phyloP scores from a whole-genome alignment of 169 alveolate species.

The Cryptosporidium tyzzeri region DNA sequence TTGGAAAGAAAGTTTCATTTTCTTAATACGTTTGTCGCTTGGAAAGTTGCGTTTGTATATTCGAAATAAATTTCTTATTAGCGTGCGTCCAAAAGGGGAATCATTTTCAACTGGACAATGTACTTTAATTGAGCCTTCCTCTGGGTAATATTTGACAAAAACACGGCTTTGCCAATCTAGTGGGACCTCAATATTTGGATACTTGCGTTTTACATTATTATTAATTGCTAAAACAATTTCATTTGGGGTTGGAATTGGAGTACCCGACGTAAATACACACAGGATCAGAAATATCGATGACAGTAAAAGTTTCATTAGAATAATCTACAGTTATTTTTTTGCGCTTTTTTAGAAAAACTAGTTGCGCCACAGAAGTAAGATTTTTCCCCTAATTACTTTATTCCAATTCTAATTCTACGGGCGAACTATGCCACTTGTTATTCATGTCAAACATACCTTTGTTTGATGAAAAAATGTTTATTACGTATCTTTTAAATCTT shows the following conservation, averaged over 20 bases:
- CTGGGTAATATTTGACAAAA: conserved; percentile 42
- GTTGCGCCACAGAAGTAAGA: background rate
- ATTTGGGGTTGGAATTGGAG: background rate
- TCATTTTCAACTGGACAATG: conserved; percentile 49
- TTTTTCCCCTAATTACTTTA: background rate
- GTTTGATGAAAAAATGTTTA: conserved; percentile 20
- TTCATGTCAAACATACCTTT: conserved; percentile 45
- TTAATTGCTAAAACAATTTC: conserved; percentile 29
- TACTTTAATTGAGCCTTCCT: conserved; percentile 51
- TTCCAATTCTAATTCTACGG: background rate
- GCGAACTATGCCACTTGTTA: background rate
- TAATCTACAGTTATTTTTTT: background rate
- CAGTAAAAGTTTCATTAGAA: background rate
- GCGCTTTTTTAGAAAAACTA: background rate
- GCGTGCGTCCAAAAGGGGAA: conserved; percentile 62
- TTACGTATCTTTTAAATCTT: conserved; percentile 30
- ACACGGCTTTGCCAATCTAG: conserved; percentile 47
- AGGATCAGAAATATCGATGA: background rate
- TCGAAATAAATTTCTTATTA: conserved; percentile 38
- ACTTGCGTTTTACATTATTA: conserved; percentile 16
- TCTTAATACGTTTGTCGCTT: background rate
- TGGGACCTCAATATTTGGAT: conserved; percentile 24
- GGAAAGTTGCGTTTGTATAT: conserved; percentile 32
- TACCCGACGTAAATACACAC: background rate
- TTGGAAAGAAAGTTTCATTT: conserved; percentile 65